These are phyloP conservation scores for Daedaleopsis sinensis DNA, from an alignment of 768 basidiomycete genomes.

Conservation along the genomic window DNA sequence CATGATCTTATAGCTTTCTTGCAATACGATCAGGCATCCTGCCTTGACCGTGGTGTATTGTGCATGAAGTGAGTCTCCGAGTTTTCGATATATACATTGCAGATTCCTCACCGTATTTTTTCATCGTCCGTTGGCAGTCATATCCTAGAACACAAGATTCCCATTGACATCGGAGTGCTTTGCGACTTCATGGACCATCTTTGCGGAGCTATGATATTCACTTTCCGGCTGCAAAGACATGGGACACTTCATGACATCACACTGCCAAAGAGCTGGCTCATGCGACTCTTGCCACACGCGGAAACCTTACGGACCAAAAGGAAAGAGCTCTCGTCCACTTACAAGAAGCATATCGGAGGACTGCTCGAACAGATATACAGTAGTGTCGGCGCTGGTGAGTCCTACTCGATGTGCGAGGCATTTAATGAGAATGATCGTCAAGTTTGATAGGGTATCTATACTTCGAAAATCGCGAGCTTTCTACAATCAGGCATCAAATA, in stretches of 20 bases:
- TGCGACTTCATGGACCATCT: slow-evolving; percentile 56
- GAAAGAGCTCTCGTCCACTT: neutral
- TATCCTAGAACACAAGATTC: slow-evolving; percentile 38
- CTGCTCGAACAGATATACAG: too few relatives aligned
- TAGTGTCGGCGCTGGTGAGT: too few relatives aligned
- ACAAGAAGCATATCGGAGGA: neutral
- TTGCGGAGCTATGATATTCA: slow-evolving; percentile 44
- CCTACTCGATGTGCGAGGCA: too few relatives aligned
- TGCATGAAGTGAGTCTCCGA: neutral
- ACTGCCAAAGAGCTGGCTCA: slow-evolving; percentile 55
- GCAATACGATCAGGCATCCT: slow-evolving; percentile 30
- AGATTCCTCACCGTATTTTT: too few relatives aligned
- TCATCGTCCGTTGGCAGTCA: slow-evolving; percentile 38
- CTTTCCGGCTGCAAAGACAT: slow-evolving; percentile 25
- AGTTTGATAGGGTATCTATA: too few relatives aligned
- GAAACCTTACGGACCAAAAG: too few relatives aligned
- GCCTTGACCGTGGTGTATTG: slow-evolving; percentile 19
- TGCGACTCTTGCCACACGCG: neutral
- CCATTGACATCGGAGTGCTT: slow-evolving; percentile 49
- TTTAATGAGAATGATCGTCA: too few relatives aligned
- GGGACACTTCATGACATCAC: slow-evolving; percentile 46
- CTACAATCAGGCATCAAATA: too few relatives aligned
- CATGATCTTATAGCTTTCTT: slow-evolving; percentile 40
- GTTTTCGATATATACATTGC: too few relatives aligned
- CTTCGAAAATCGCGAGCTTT: too few relatives aligned